Conservation (phyloP, 805 yeast species). For the Saturnispora saitoi region DNA sequence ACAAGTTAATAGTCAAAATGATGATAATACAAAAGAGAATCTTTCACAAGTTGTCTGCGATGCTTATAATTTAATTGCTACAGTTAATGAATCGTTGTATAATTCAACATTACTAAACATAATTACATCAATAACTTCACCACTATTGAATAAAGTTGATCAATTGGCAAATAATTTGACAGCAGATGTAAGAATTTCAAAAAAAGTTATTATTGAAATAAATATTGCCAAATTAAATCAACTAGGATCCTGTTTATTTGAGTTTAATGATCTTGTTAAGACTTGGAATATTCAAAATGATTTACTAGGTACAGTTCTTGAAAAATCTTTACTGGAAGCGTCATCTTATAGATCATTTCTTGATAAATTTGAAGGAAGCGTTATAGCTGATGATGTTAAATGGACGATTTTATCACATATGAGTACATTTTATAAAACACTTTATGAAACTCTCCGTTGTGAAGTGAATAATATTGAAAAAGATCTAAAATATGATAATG, state of each 20-base stretch:
- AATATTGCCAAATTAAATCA: conserved; percentile 25
- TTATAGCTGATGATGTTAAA: conserved; percentile 16
- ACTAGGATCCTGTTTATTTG: conserved; percentile 23
- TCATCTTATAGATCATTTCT: conserved; percentile 38
- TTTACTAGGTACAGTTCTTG: conserved; percentile 26
- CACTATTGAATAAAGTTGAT: conserved; percentile 16
- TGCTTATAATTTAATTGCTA: conserved; percentile 21
- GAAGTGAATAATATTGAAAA: conserved; percentile 17
- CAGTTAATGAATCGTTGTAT: conserved; percentile 22
- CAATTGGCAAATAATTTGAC: conserved; percentile 9
- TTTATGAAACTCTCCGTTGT: conserved; percentile 29
- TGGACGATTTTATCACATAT: conserved; percentile 37
- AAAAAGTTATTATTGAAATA: conserved; percentile 25
- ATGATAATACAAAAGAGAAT: conserved; percentile 3
- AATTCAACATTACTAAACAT: conserved; percentile 6
- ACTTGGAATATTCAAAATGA: conserved; percentile 29
- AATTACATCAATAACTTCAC: background rate
- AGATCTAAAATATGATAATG: conserved; percentile 13
- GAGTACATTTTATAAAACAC: conserved; percentile 31
- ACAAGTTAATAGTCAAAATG: background rate
- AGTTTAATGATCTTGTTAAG: conserved; percentile 22
- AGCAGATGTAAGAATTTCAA: background rate
- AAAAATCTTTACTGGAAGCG: conserved; percentile 34
- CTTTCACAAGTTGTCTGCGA: conserved; percentile 22
- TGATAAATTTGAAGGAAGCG: conserved; percentile 24